Conservation (phyloP, 208 protist species). For the Leishmania major region DNA sequence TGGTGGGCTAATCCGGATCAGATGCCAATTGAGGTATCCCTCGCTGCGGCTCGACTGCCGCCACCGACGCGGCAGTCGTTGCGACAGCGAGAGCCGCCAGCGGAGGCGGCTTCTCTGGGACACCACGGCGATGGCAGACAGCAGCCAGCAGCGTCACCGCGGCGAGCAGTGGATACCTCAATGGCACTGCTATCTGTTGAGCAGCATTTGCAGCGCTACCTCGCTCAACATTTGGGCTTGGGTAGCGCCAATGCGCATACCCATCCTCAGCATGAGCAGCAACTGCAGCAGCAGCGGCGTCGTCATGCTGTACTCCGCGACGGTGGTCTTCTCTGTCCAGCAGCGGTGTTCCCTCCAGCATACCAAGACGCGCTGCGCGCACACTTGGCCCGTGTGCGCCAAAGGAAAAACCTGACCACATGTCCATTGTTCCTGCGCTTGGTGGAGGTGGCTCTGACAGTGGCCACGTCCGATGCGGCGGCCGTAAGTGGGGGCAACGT, state of each 20-base stretch:
- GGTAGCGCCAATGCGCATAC: neutral
- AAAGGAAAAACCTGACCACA: slow-evolving; percentile 42
- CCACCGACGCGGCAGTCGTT: slow-evolving; percentile 8
- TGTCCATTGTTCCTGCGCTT: slow-evolving; percentile 54
- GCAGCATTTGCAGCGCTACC: slow-evolving; percentile 22
- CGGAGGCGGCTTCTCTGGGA: neutral
- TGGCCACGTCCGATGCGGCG: neutral
- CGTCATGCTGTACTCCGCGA: neutral
- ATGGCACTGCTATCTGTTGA: slow-evolving; percentile 11
- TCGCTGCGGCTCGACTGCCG: slow-evolving; percentile 14
- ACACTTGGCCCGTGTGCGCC: slow-evolving; percentile 19
- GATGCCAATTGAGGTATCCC: slow-evolving; percentile 49
- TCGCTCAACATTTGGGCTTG: neutral
- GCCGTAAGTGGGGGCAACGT: neutral
- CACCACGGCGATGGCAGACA: neutral
- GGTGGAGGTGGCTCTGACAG: slow-evolving; percentile 40
- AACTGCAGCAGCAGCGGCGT: neutral
- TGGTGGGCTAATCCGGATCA: slow-evolving; percentile 77
- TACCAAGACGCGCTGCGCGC: slow-evolving; percentile 27
- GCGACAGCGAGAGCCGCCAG: slow-evolving; percentile 8
- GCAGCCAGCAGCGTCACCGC: neutral
- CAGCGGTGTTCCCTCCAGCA: slow-evolving; percentile 15
- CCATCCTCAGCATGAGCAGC: neutral
- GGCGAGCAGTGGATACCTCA: too few relatives aligned
- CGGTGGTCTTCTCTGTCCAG: slow-evolving; percentile 25